phyloP scores from a whole-genome alignment of 805 yeast genomes.

The Lipomyces orientalis region DNA sequence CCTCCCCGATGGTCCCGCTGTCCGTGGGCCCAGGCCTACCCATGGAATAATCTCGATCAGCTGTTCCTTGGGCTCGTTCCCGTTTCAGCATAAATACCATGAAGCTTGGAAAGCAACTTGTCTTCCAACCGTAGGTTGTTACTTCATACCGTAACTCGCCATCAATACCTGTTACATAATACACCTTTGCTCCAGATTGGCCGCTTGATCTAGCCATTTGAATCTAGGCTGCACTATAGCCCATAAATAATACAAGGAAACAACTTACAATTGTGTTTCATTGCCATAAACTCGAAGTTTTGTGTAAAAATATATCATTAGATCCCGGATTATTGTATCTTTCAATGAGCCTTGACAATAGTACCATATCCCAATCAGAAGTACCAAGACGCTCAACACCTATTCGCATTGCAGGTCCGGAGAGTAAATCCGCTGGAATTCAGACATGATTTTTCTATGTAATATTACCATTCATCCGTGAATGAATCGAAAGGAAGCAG shows the following conservation, averaged over 20 bases:
- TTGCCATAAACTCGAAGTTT: conserved; percentile 7
- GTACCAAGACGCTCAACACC: conserved; percentile 8
- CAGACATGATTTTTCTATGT: conserved; percentile 5
- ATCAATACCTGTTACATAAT: conserved; percentile 6
- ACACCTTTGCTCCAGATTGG: conserved; percentile 7
- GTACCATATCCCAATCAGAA: conserved; percentile 7
- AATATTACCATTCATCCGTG: conserved; percentile 7
- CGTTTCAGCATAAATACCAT: too few species aligned
- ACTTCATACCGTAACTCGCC: conserved; percentile 3
- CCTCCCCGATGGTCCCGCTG: too few species aligned
- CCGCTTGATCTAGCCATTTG: conserved; percentile 7
- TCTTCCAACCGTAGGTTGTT: too few species aligned
- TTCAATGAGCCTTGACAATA: conserved; percentile 7
- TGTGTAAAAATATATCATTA: conserved; percentile 5
- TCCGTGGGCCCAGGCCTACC: too few species aligned
- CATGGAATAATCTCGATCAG: too few species aligned
- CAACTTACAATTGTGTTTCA: conserved; percentile 6
- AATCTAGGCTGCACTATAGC: conserved; percentile 6
- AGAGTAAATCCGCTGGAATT: conserved; percentile 5
- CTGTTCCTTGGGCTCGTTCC: too few species aligned
- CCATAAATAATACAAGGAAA: conserved; percentile 4
- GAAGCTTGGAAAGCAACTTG: too few species aligned
- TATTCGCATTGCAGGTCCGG: conserved; percentile 6
- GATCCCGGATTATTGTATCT: conserved; percentile 6
- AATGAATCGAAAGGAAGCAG: conserved; percentile 4